These are phyloP conservation scores for Corylus americana DNA, from an alignment of 306 rosid species.

Conservation along the genomic window DNA sequence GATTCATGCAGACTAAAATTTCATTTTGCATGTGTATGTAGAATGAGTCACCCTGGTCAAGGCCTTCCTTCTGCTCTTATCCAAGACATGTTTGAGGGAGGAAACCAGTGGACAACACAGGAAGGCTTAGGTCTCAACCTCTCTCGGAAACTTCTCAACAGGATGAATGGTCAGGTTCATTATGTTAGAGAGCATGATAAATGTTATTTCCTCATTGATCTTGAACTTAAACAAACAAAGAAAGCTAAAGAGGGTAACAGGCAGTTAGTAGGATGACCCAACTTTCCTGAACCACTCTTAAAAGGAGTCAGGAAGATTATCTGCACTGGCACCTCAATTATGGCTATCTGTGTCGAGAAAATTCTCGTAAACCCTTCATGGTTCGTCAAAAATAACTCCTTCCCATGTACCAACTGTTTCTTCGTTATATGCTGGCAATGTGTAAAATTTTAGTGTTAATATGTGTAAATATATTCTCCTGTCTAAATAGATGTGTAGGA, in stretches of 20 bases:
- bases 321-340: not conserved
- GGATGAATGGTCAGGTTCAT: slow-evolving; percentile 65
- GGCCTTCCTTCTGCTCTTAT: slow-evolving; percentile 62
- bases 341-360: not conserved
- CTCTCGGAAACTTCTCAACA: slow-evolving; percentile 68
- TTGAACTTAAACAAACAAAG: slow-evolving; percentile 53
- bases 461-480: not conserved
- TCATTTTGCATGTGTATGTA: slow-evolving; percentile 35
- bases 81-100: slow-evolving; percentile 64
- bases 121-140: slow-evolving; percentile 70
- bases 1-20: not conserved
- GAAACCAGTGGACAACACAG: slow-evolving; percentile 55
- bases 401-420: not conserved
- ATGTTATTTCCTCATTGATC: slow-evolving; percentile 66
- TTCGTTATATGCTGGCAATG: not conserved
- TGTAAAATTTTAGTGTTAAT: not conserved
- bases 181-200: slow-evolving; percentile 60
- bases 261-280: slow-evolving; percentile 31
- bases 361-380: not conserved
- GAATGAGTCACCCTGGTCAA: slow-evolving; percentile 73
- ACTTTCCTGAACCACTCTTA: not conserved
- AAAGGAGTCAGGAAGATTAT: not conserved
- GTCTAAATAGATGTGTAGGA: not conserved
- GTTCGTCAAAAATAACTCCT: not conserved
- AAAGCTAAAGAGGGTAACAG: slow-evolving; percentile 29